Percentiles rank a stretch among this genome's conserved stretches.
Conservation (phyloP, 495 filamentous ascomycete genomes). For the Friedmanniomyces endolithicus region DNA sequence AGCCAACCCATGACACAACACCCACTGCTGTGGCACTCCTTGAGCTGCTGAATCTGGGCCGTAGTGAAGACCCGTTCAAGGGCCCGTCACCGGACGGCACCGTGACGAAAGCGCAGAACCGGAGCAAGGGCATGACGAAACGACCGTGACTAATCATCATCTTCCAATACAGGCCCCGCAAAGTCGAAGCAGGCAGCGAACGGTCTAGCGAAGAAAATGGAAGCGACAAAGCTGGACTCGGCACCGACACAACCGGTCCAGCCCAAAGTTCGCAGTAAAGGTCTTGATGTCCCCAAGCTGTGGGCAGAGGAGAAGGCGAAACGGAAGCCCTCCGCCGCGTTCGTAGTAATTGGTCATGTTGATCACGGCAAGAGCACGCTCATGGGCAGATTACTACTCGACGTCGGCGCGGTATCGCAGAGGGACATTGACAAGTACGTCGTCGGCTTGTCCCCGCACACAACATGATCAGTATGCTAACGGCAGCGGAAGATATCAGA, state of each 20-base stretch:
- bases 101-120: constrained; percentile 66
- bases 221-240: constrained; percentile 10
- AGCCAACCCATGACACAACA: constrained; percentile 10
- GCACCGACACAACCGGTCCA: constrained; percentile 36
- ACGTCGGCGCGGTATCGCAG: constrained; percentile 75
- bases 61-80: constrained; percentile 47
- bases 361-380: constrained; percentile 96
- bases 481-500: constrained; percentile 41
- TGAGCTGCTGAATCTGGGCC: constrained; percentile 1
- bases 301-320: constrained; percentile 65
- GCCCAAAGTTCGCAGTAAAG: constrained; percentile 68
- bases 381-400: constrained; percentile 88
- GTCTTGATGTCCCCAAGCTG: constrained; percentile 59
- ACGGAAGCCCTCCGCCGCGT: constrained; percentile 73
- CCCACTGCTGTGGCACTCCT: constrained; percentile 2
- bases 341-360: constrained; percentile 95
- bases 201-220: constrained; percentile 18
- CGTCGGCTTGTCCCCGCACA: no score
- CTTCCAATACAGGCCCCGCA: constrained; percentile 15
- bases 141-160: constrained; percentile 2
- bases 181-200: constrained; percentile 39
- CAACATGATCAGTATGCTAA: neutral
- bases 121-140: constrained; percentile 16
- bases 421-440: constrained; percentile 60
- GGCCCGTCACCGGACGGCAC: constrained; percentile 91